Evolutionary conservation across 2,329 filamentous ascomycete genomes (phyloP).

Genomic region (Annulohypoxylon truncatum): DNA sequence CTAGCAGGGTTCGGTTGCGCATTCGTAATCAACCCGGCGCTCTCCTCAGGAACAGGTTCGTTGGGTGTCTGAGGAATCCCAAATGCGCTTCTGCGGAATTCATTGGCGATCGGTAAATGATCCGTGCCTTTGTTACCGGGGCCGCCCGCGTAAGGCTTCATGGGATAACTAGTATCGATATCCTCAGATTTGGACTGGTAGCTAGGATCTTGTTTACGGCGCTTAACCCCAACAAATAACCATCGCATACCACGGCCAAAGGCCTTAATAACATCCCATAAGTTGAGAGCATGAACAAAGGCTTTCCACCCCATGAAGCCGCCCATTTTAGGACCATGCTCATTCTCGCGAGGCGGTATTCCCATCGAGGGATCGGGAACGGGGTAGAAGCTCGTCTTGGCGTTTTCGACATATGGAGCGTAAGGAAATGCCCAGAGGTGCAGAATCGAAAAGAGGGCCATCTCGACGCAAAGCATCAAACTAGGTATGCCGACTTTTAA

Average conservation of each 20-base stretch:
- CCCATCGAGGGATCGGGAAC: conserved; percentile 56
- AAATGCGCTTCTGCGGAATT: conserved; percentile 53
- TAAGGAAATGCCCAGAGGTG: conserved; percentile 88
- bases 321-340: conserved; percentile 66
- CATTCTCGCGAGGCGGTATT: conserved; percentile 57
- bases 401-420: conserved; percentile 69
- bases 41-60: conserved; percentile 52
- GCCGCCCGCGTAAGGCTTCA: conserved; percentile 43
- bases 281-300: conserved; percentile 77
- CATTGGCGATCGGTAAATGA: conserved; percentile 54
- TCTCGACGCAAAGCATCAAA: conserved; percentile 83
- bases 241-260: conserved; percentile 81
- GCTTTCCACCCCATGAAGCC: conserved; percentile 74
- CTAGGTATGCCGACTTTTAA: conserved; percentile 84
- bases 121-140: conserved; percentile 52
- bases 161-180: conserved; percentile 55
- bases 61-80: conserved; percentile 40
- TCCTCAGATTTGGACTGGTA: conserved; percentile 56
- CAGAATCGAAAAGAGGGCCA: conserved; percentile 81
- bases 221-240: conserved; percentile 79
- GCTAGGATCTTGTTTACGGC: conserved; percentile 65
- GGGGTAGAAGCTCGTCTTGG: conserved; percentile 61
- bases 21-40: conserved; percentile 58
- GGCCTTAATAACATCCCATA: conserved; percentile 86
- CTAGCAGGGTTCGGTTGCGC: conserved; percentile 50